Base-by-base conservation (phyloP, 2,329 filamentous ascomycete species). In the Diaporthe nobilis region DNA sequence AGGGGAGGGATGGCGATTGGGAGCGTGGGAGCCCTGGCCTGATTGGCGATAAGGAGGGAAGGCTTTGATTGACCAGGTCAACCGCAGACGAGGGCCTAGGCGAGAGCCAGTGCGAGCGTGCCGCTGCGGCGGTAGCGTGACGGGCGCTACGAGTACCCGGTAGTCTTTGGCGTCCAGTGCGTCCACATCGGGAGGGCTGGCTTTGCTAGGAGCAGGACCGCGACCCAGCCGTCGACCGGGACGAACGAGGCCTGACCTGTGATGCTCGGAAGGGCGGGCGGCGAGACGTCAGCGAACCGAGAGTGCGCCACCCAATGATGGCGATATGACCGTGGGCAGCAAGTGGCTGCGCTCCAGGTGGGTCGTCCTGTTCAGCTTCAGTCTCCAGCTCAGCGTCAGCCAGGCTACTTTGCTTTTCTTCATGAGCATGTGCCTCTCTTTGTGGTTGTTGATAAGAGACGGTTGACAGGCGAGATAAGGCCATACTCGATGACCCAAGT, bases 21-120 rank as follows among this genome's bases (percentile, higher is more conserved):
- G 20, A 53, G 71, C 57, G 57, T 63, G 39, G 37, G 58, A 60
- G 53, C 22, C 25, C 39, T 47, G 37, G 31, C 47, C 51, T 47
- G 68, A 58, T 71, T 2, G 25, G 68, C 53, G 53, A 71, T 60
- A 71, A 71, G 68, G 42, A 60, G 28, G 68, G 13, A 71, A 60
- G 55, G 65, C 34, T 37, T 39, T 55, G 65, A 42, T 70, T 70
- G 65, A 70, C 15, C 34, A 25, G 65, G 2, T 55, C 65, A 42
- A 25, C 22, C 31, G 22, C 28, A 25, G 28, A 3, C 28, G 31
- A 28, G 47, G 34, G 44, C 63, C 31, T 68, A n/a, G 65, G 65
- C 65, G 31, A 53, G 47, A 7, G 65, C 65, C 47, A 68, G 34
- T 37, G 47, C 31, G n/a, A 25, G 44, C 44, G 47, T 68, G 65